Conservation (phyloP, 345 rosid genomes). For the Salix exigua region DNA sequence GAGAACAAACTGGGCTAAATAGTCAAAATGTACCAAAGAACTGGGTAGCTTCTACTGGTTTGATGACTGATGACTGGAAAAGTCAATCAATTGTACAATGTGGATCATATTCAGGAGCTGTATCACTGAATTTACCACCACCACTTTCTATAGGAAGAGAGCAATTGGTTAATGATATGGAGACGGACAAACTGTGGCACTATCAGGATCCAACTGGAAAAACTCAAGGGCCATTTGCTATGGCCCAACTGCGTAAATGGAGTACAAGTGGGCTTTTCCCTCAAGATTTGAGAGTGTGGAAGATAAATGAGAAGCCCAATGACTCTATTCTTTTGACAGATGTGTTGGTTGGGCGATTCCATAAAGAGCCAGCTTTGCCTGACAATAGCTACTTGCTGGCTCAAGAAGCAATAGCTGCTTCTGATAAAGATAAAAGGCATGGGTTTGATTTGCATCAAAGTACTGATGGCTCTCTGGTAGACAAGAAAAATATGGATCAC, state of each 20-base stretch:
- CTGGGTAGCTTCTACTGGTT: constrained; percentile 28
- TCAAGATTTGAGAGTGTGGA: constrained; percentile 70
- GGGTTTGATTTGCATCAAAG: constrained; percentile 22
- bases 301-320: constrained; percentile 49
- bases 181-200: constrained; percentile 63
- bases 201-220: constrained; percentile 80
- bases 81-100: constrained; percentile 9
- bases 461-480: constrained; percentile 13
- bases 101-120: constrained; percentile 25
- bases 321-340: constrained; percentile 71
- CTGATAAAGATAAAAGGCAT: constrained; percentile 21
- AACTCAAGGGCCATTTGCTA: constrained; percentile 81
- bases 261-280: constrained; percentile 67
- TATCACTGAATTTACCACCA: constrained; percentile 26
- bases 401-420: constrained; percentile 17
- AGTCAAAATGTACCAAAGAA: constrained; percentile 21
- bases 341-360: constrained; percentile 49
- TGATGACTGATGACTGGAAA: constrained; percentile 9
- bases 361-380: constrained; percentile 26
- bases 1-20: constrained; percentile 11
- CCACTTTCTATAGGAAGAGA: constrained; percentile 36
- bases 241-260: constrained; percentile 76
- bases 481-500: constrained; percentile 26
- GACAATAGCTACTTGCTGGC: constrained; percentile 8
- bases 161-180: constrained; percentile 39